phyloP scores from a whole-genome alignment of 106 monocot species.

The Hemerocallis citrina region DNA sequence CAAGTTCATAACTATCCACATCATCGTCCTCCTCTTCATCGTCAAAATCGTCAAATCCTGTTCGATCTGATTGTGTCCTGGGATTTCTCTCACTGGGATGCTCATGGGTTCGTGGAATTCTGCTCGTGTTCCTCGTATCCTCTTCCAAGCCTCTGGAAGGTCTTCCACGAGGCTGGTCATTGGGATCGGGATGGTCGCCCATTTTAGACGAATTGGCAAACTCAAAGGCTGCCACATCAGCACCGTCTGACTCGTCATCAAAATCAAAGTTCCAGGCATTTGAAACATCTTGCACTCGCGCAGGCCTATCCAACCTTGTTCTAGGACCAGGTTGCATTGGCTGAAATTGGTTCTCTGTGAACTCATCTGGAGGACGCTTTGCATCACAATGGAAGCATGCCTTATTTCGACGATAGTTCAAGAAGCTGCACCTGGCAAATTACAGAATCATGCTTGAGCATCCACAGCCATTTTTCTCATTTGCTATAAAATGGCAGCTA shows the following conservation, averaged over 20 bases:
- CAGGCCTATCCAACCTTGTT: conserved; percentile 19
- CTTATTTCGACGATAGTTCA: conserved; percentile 97
- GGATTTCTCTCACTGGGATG: conserved; percentile 18
- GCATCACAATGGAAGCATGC: conserved; percentile 95
- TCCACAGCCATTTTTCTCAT: too few species aligned
- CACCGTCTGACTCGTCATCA: conserved; percentile 98
- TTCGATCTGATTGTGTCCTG: conserved; percentile 10
- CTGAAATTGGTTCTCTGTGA: conserved; percentile 42
- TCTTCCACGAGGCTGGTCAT: conserved; percentile 19
- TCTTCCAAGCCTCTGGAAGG: conserved; percentile 14
- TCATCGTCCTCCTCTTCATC: conserved; percentile 92
- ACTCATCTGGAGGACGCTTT: conserved; percentile 84
- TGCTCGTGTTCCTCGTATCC: conserved; percentile 4
- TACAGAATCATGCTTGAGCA: not conserved
- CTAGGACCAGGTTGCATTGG: conserved; percentile 21
- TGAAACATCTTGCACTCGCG: conserved; percentile 42
- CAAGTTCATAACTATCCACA: conserved; percentile 78
- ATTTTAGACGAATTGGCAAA: conserved; percentile 69
- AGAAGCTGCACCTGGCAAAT: conserved; percentile 76
- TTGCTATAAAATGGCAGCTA: too few species aligned
- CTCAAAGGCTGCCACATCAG: conserved; percentile 98
- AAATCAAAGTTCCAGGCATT: conserved; percentile 97
- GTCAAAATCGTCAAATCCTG: conserved; percentile 96
- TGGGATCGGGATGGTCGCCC: conserved; percentile 10
- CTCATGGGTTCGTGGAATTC: conserved; percentile 9